Percentiles rank a stretch among this genome's conserved stretches.
phyloP scores from a whole-genome alignment of 1,139 yeast species.

The Candida sanyaensis region DNA sequence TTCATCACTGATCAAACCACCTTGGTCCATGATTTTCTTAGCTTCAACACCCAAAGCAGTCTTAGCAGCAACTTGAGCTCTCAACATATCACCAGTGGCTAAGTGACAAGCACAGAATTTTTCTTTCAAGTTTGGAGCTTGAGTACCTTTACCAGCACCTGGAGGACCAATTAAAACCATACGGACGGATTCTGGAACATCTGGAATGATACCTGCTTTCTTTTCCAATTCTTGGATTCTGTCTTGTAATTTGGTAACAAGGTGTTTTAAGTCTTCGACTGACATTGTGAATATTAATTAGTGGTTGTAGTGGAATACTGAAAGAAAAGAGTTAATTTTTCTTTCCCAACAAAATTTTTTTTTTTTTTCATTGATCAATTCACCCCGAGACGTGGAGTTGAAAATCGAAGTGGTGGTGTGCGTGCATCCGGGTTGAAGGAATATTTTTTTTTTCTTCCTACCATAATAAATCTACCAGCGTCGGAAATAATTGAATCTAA shows the following conservation, averaged over 20 bases:
- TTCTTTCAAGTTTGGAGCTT: slow-evolving; percentile 95
- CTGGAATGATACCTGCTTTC: slow-evolving; percentile 62
- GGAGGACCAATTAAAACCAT: slow-evolving; percentile 99
- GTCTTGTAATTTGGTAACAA: slow-evolving; percentile 64
- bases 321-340: neutral
- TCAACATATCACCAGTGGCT: slow-evolving; percentile 98
- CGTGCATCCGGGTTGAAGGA: neutral
- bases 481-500: neutral
- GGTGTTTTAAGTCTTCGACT: slow-evolving; percentile 64
- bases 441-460: neutral
- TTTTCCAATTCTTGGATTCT: slow-evolving; percentile 66
- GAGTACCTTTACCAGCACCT: slow-evolving; percentile 99
- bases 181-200: slow-evolving; percentile 77
- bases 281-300: slow-evolving; percentile 11
- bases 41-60: slow-evolving; percentile 92
- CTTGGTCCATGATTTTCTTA: slow-evolving; percentile 98
- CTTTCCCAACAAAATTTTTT: neutral
- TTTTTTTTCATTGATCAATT: neutral
- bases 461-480: neutral
- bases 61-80: slow-evolving; percentile 94
- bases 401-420: neutral
- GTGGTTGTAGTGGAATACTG: neutral
- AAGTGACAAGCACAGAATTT: slow-evolving; percentile 97
- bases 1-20: slow-evolving; percentile 95
- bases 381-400: neutral